Conservation (phyloP, 306 rosid genomes). For the Comarum palustre region DNA sequence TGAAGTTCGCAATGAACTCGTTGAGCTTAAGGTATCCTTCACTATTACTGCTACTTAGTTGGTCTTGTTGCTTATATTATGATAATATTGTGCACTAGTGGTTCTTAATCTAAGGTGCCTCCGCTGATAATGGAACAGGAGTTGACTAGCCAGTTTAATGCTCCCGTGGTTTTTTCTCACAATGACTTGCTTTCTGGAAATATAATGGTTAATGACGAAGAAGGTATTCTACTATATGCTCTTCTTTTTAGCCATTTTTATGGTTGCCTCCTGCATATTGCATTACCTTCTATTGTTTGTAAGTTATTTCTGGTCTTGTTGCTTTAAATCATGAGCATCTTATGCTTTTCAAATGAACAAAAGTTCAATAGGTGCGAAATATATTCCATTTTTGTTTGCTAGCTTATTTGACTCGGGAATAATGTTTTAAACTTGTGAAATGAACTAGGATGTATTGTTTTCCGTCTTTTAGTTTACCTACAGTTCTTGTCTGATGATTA, state of each 20-base stretch:
- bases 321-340: background rate
- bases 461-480: constrained; percentile 18
- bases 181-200: constrained; percentile 95
- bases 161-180: constrained; percentile 84
- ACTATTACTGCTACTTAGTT: constrained; percentile 11
- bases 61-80: background rate
- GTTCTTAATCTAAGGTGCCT: constrained; percentile 5
- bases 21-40: constrained; percentile 62
- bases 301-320: background rate
- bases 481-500: constrained; percentile 29
- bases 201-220: constrained; percentile 74
- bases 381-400: background rate
- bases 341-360: background rate
- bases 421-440: constrained; percentile 10
- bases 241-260: constrained; percentile 16
- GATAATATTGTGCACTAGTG: background rate
- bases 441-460: constrained; percentile 7
- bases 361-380: background rate
- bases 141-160: constrained; percentile 53
- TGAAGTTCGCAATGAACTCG: constrained; percentile 57
- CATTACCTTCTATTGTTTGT: background rate
- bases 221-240: constrained; percentile 52
- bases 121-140: constrained; percentile 62
- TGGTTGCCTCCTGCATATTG: background rate
- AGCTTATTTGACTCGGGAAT: background rate